Conservation (phyloP, 495 filamentous ascomycete genomes). For the Aspergillus saccharolyticus region DNA sequence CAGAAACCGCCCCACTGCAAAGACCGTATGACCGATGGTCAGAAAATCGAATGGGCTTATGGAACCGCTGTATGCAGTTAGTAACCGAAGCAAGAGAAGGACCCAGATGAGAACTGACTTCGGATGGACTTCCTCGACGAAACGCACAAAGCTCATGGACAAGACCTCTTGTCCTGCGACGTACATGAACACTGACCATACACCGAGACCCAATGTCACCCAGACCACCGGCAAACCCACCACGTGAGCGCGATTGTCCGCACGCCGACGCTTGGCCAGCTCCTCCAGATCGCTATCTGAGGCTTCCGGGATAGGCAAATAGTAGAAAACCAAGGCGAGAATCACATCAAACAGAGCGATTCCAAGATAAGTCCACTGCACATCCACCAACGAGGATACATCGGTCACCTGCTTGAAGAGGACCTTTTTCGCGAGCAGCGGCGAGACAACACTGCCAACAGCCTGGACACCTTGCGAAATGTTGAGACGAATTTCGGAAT, state of each 20-base stretch:
- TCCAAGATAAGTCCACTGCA: slow-evolving; percentile 69
- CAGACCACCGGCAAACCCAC: slow-evolving; percentile 48
- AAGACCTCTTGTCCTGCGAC: slow-evolving; percentile 62
- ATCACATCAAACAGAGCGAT: slow-evolving; percentile 61
- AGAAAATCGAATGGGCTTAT: slow-evolving; percentile 40
- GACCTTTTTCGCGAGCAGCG: slow-evolving; percentile 56
- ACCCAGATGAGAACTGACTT: slow-evolving; percentile 31
- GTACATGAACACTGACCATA: slow-evolving; percentile 61
- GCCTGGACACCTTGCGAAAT: slow-evolving; percentile 67
- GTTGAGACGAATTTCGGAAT: slow-evolving; percentile 61
- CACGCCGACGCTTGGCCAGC: slow-evolving; percentile 46
- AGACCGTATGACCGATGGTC: slow-evolving; percentile 54
- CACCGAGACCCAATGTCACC: slow-evolving; percentile 51
- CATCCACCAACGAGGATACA: slow-evolving; percentile 54
- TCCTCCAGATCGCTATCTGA: slow-evolving; percentile 59
- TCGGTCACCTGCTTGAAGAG: slow-evolving; percentile 51
- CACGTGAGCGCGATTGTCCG: slow-evolving; percentile 45
- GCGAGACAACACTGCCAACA: slow-evolving; percentile 56
- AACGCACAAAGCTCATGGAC: slow-evolving; percentile 39
- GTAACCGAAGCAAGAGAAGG: background rate
- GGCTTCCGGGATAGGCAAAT: slow-evolving; percentile 62
- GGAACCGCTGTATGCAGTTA: slow-evolving; percentile 8
- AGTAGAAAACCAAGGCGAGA: slow-evolving; percentile 60
- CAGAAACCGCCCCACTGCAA: slow-evolving; percentile 59
- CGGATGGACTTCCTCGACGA: slow-evolving; percentile 33